Percentiles rank a stretch among this genome's conserved stretches.
phyloP scores from a whole-genome alignment of 305 asterid genomes.

The Fraxinus dipetala region DNA sequence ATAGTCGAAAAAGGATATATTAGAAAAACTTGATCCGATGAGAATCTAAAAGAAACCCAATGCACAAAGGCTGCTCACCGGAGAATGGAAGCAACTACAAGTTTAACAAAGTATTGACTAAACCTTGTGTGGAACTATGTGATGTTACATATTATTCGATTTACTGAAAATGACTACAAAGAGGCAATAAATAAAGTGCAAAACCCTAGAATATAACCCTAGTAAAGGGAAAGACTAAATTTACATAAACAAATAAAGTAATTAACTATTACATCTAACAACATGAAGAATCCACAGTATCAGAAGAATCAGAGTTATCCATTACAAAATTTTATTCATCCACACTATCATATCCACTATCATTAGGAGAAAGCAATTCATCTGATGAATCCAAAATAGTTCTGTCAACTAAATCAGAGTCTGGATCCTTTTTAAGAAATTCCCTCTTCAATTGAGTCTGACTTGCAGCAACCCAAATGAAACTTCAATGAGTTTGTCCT shows the following conservation, averaged over 20 bases:
- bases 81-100: not conserved
- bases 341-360: not conserved
- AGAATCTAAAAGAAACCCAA: not conserved
- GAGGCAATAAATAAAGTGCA: not conserved
- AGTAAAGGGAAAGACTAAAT: not conserved
- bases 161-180: not conserved
- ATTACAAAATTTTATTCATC: constrained; percentile 18
- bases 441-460: constrained; percentile 30
- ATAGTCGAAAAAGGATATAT: not conserved
- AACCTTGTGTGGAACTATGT: not conserved
- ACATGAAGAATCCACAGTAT: not conserved
- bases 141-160: not conserved
- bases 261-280: not conserved
- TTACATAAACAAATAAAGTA: not conserved
- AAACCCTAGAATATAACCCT: not conserved
- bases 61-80: not conserved
- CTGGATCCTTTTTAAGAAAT: constrained; percentile 6
- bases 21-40: not conserved
- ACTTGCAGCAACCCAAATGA: constrained; percentile 5
- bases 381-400: not conserved
- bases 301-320: not conserved
- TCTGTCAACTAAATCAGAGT: constrained; percentile 7
- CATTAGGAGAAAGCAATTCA: constrained; percentile 22
- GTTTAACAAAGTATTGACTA: not conserved
- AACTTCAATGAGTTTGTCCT: not conserved